Percentiles rank a stretch among this genome's conserved stretches.
phyloP scores from a whole-genome alignment of 2,329 filamentous ascomycete species.

The Metarhizium sp. region DNA sequence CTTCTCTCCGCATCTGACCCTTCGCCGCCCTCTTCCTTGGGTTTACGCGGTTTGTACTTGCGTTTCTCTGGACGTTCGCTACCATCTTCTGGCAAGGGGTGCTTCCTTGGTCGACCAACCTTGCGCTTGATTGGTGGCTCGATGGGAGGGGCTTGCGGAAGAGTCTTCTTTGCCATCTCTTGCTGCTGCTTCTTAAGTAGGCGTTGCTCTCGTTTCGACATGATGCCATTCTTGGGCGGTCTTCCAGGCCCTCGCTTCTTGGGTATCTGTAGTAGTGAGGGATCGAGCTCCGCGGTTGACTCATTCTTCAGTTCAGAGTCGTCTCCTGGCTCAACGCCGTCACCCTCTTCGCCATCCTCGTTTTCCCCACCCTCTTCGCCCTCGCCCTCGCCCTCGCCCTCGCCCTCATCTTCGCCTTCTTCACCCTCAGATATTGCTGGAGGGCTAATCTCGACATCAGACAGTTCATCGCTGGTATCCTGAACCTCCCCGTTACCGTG shows the following conservation, averaged over 20 bases:
- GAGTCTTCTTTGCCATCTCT: constrained; percentile 40
- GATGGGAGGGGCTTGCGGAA: constrained; percentile 34
- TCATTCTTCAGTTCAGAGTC: constrained; percentile 17
- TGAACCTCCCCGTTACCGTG: constrained; percentile 46
- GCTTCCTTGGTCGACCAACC: constrained; percentile 55
- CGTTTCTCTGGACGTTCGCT: constrained; percentile 50
- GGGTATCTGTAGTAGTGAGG: constrained; percentile 35
- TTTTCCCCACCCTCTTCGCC: constrained; percentile 12
- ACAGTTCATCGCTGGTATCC: constrained; percentile 46
- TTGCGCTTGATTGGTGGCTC: constrained; percentile 52
- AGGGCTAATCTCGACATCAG: constrained; percentile 32
- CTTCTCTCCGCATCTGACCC: constrained; percentile 47
- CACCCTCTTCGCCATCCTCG: constrained; percentile 10
- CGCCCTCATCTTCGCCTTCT: constrained; percentile 17
- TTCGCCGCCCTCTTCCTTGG: constrained; percentile 45
- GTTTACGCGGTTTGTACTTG: constrained; percentile 56
- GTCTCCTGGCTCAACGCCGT: constrained; percentile 12
- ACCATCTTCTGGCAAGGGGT: constrained; percentile 48
- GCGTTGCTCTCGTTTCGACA: constrained; percentile 68
- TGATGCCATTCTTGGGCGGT: constrained; percentile 73
- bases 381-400: constrained; percentile 17
- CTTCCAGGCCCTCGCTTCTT: constrained; percentile 70
- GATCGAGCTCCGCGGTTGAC: constrained; percentile 21
- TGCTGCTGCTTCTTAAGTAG: constrained; percentile 48
- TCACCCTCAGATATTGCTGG: constrained; percentile 31